Percentiles rank a stretch among this genome's conserved stretches.
phyloP scores from a whole-genome alignment of 2,329 filamentous ascomycete species.

The Diaporthe sp. region DNA sequence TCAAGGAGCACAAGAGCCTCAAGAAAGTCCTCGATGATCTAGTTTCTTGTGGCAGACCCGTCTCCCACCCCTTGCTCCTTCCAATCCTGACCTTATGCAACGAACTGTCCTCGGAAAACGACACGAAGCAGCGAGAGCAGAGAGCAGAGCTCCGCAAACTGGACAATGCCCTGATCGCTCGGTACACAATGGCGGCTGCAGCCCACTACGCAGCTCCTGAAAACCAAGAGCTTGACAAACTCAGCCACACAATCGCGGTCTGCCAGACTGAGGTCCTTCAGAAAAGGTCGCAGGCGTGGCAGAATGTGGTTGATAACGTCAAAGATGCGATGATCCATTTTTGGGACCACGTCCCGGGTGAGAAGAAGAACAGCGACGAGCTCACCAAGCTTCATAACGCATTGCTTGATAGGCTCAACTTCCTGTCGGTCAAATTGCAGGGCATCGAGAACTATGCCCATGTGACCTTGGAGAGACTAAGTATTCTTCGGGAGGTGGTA shows the following conservation, averaged over 20 bases:
- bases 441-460: conserved; percentile 48
- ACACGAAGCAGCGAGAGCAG: conserved; percentile 42
- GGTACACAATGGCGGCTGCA: conserved; percentile 40
- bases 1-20: conserved; percentile 28
- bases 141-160: conserved; percentile 44
- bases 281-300: conserved; percentile 47
- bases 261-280: conserved; percentile 45
- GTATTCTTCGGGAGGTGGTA: conserved; percentile 47
- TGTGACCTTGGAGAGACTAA: conserved; percentile 47
- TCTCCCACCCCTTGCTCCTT: conserved; percentile 46
- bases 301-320: conserved; percentile 40
- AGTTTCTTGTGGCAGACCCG: conserved; percentile 40
- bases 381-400: conserved; percentile 41
- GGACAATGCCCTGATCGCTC: conserved; percentile 43
- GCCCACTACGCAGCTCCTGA: conserved; percentile 34
- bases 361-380: conserved; percentile 2
- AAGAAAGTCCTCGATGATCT: conserved; percentile 41
- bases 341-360: conserved; percentile 28
- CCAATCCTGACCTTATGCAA: conserved; percentile 44
- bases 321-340: conserved; percentile 38
- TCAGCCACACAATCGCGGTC: conserved; percentile 44
- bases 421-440: conserved; percentile 47
- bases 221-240: conserved; percentile 42
- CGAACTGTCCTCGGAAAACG: conserved; percentile 41
- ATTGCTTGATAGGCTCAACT: conserved; percentile 44